Base-by-base conservation (phyloP, 176 grass and related monocot genomes). In the Ensete ventricosum region DNA sequence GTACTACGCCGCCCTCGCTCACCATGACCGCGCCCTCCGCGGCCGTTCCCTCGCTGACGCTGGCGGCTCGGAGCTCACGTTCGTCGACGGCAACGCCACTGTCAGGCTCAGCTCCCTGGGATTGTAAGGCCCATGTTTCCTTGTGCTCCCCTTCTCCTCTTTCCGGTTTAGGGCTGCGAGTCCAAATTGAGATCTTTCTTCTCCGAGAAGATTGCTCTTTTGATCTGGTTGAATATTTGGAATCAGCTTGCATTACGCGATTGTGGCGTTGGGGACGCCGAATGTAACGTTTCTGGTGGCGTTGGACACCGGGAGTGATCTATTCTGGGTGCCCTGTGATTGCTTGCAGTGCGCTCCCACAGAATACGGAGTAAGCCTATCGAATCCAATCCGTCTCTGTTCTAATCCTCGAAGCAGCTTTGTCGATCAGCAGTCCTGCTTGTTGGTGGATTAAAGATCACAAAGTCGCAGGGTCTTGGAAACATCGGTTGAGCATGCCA, bases 321-420 rank as follows among this genome's bases (percentile, higher is more conserved):
- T 98, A 69, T 89, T 98, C 71, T 98, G 94, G 94, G 82, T 98
- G 54, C 94, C 94, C 57, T 98, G 94, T 57, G 79, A 98, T 75
- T 98, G 94, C 86, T 77, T 66, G 78, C 77, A 84, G n/a, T 99
- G 95, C 77, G 88, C 94, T 34, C 54, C 64, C 0, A 1, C 1
- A 62, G 68, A 9, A n/a, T 80, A 76, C 9, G 71, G 77, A 1
- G 76, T 87, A 87, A 14, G 54, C 20, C 52, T 78, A 48, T 77
- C 57, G 14, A 48, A 16, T 43, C 71, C 16, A 60, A 65, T 71
- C 23, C 19, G 23, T 79, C 43, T 49, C 9, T 43, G 4, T 71
- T 59, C 60, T 63, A 20, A 8, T 63, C 9, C 60, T 8, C 50
- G 14, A 50, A 70, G 2, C 9, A n/a, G 27, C n/a, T 50, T 9